Evolutionary conservation across 257 asterid species (phyloP).

Genomic region (Phtheirospermum japonicum): DNA sequence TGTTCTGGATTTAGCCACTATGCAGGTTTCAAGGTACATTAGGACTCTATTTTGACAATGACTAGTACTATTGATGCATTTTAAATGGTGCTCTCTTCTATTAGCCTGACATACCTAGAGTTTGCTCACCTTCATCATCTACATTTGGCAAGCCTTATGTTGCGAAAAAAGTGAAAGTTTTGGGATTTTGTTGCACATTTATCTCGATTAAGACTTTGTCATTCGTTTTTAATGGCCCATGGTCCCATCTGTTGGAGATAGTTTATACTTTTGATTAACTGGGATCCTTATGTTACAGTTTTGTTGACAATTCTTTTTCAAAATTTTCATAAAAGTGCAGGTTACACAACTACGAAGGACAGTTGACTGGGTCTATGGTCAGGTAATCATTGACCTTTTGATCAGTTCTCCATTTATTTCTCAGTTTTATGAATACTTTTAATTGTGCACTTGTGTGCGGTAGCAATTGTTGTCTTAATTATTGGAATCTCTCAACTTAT

Average conservation of each 20-base stretch:
- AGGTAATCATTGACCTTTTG: conserved; percentile 48
- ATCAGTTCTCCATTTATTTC: conserved; percentile 12
- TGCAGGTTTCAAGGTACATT: too few relatives aligned
- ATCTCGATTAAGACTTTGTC: neutral
- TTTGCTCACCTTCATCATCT: neutral
- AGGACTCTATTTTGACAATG: neutral
- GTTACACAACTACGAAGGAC: conserved; percentile 65
- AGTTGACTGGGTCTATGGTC: conserved; percentile 57
- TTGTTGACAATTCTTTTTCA: conserved; percentile 9
- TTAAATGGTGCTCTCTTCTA: neutral
- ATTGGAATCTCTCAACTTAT: conserved; percentile 11
- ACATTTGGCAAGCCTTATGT: neutral
- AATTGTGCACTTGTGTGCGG: conserved; percentile 9
- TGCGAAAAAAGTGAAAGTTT: neutral
- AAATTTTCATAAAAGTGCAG: conserved; percentile 37
- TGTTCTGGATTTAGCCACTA: too few relatives aligned
- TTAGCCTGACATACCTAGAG: neutral
- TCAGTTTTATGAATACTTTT: neutral
- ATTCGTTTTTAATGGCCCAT: conserved; percentile 16
- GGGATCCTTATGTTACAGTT: neutral
- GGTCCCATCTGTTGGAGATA: conserved; percentile 3
- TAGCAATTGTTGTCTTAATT: conserved; percentile 8
- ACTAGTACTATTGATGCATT: neutral
- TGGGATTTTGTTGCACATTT: neutral
- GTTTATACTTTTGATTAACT: neutral